These are phyloP conservation scores for Ramalina peruviana DNA, from an alignment of 495 filamentous ascomycete species.

Conservation along the genomic window DNA sequence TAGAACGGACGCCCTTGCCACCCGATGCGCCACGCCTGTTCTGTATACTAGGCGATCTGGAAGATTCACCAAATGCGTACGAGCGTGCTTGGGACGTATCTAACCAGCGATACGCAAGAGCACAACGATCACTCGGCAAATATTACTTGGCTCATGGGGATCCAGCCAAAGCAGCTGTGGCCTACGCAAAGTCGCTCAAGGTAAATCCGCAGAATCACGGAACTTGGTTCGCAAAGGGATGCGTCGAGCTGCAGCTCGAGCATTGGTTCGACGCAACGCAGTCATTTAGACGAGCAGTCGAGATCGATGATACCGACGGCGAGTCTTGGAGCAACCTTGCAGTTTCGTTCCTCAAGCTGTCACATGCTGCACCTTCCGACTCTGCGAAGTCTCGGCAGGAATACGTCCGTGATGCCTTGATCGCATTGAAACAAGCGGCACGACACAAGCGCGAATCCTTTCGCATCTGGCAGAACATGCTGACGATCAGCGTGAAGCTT, in stretches of 20 bases:
- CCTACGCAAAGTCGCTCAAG: slow-evolving; percentile 61
- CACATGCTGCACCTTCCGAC: slow-evolving; percentile 23
- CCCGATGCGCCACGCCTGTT: slow-evolving; percentile 75
- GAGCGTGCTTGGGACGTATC: slow-evolving; percentile 84
- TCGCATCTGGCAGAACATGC: slow-evolving; percentile 91
- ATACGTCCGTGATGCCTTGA: slow-evolving; percentile 57
- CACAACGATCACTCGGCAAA: slow-evolving; percentile 75
- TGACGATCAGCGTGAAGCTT: slow-evolving; percentile 68
- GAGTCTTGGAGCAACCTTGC: slow-evolving; percentile 93
- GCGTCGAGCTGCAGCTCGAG: slow-evolving; percentile 64
- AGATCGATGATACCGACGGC: slow-evolving; percentile 74
- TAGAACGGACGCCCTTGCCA: slow-evolving; percentile 54
- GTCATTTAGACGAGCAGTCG: slow-evolving; percentile 66
- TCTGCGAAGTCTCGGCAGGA: slow-evolving; percentile 36
- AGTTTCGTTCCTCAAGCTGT: slow-evolving; percentile 50
- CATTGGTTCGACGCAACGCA: slow-evolving; percentile 71
- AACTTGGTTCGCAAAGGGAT: slow-evolving; percentile 82
- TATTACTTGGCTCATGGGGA: slow-evolving; percentile 52
- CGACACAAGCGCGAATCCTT: slow-evolving; percentile 66
- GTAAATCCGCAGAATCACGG: slow-evolving; percentile 69
- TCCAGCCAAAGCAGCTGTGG: slow-evolving; percentile 54
- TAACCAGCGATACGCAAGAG: slow-evolving; percentile 62
- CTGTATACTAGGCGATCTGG: slow-evolving; percentile 89
- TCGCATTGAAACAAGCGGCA: slow-evolving; percentile 73
- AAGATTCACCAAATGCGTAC: slow-evolving; percentile 51